Conservation (phyloP, 1,139 yeast genomes). For the Taphrina flavorubra region DNA sequence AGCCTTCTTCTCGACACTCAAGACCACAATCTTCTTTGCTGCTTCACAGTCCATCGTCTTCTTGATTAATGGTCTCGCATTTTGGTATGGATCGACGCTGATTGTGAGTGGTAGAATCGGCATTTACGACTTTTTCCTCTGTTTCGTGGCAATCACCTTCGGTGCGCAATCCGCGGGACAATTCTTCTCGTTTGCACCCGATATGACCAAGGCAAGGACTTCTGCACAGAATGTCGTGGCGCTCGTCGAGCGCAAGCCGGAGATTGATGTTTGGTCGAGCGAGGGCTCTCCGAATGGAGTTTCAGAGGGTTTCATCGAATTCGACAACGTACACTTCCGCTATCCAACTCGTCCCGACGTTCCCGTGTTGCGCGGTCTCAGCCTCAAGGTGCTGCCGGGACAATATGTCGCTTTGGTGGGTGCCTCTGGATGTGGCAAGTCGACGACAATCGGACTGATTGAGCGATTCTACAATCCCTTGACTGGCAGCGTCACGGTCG, state of each 20-base stretch:
- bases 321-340: conserved; percentile 68
- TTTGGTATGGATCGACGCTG: conserved; percentile 49
- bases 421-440: conserved; percentile 93
- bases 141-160: conserved; percentile 57
- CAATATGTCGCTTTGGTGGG: conserved; percentile 94
- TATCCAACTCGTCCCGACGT: conserved; percentile 85
- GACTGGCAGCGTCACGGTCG: conserved; percentile 68
- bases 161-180: conserved; percentile 55
- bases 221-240: conserved; percentile 61
- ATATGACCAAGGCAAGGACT: conserved; percentile 63
- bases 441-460: conserved; percentile 83
- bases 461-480: conserved; percentile 80
- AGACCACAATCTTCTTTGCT: conserved; percentile 54
- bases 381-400: conserved; percentile 72
- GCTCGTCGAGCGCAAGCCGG: conserved; percentile 57
- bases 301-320: conserved; percentile 56
- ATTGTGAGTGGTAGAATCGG: conserved; percentile 45
- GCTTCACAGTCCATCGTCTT: conserved; percentile 48
- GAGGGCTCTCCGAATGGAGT: conserved; percentile 49
- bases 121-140: conserved; percentile 54
- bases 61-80: conserved; percentile 48
- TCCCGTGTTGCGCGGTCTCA: conserved; percentile 69
- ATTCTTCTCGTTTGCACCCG: conserved; percentile 59
- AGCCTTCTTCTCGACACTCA: conserved; percentile 60
- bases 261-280: conserved; percentile 58